phyloP scores from a whole-genome alignment of 768 basidiomycete species.

The Tricholoma furcatifolium region DNA sequence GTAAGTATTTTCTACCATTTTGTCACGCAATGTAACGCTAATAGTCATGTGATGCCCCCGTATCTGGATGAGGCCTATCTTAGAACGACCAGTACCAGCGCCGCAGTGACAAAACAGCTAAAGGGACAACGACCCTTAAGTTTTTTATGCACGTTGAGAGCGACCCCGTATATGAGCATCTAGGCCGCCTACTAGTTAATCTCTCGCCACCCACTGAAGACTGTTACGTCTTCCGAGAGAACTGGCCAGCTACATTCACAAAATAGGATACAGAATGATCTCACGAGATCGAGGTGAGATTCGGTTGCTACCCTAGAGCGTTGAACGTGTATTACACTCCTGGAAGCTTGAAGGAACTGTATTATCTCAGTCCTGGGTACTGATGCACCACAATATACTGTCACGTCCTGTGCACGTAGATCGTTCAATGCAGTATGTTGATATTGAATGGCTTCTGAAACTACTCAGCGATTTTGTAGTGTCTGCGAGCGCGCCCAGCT shows the following conservation, averaged over 20 bases:
- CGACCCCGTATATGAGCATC: conserved; percentile 72
- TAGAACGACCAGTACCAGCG: conserved; percentile 92
- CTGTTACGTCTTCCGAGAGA: conserved; percentile 65
- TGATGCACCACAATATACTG: neutral
- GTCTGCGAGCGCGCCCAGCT: too few species aligned
- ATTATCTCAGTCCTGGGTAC: neutral
- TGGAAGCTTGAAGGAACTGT: neutral
- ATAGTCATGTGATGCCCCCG: too few species aligned
- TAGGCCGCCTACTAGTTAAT: conserved; percentile 63
- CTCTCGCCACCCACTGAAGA: conserved; percentile 74
- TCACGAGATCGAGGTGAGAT: too few species aligned
- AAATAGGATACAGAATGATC: neutral
- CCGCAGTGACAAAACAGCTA: conserved; percentile 77
- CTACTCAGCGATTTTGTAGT: too few species aligned
- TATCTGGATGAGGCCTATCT: too few species aligned
- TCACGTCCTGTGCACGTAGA: neutral
- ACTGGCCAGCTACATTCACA: conserved; percentile 38
- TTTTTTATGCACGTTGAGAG: conserved; percentile 72
- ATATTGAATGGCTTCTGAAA: too few species aligned
- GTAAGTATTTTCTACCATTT: too few species aligned
- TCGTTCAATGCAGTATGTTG: neutral
- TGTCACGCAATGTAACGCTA: too few species aligned
- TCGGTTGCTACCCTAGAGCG: neutral
- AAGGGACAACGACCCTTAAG: conserved; percentile 65
- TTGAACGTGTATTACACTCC: too few species aligned